Conservation (phyloP, 192 early-diverging fungal species). For the Anaeromyces robustus region DNA sequence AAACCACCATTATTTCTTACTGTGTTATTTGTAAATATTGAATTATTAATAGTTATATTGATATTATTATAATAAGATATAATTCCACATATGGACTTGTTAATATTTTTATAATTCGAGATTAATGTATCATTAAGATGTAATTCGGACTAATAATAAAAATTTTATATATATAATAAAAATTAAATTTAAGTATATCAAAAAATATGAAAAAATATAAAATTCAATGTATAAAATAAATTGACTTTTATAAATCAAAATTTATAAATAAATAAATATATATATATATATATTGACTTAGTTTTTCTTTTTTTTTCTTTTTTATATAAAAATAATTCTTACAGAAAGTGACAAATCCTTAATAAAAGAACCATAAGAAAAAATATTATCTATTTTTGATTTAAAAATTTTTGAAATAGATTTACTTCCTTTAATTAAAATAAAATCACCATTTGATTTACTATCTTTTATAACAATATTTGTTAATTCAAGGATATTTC, state of each 20-base stretch:
- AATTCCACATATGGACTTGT: neutral
- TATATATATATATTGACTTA: no score
- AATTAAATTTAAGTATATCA: no score
- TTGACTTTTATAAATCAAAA: no score
- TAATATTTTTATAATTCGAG: neutral
- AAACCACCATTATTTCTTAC: neutral
- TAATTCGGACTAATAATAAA: neutral
- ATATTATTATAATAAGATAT: neutral
- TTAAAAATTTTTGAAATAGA: neutral
- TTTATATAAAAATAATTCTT: no score
- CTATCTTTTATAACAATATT: neutral
- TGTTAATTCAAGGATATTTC: neutral
- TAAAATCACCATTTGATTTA: neutral
- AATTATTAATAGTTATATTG: neutral
- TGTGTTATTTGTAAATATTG: neutral
- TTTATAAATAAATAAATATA: no score
- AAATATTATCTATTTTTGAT: neutral
- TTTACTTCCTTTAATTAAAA: neutral
- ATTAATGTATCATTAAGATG: neutral
- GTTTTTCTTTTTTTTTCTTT: no score
- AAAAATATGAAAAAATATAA: no score
- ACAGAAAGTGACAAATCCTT: neutral
- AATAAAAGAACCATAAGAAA: neutral
- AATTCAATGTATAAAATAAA: no score
- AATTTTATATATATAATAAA: no score